Evolutionary conservation across 2,329 filamentous ascomycete genomes (phyloP), one percentile per base, ranked within the genome.

Genomic region (Fusarium nygamai): DNA sequence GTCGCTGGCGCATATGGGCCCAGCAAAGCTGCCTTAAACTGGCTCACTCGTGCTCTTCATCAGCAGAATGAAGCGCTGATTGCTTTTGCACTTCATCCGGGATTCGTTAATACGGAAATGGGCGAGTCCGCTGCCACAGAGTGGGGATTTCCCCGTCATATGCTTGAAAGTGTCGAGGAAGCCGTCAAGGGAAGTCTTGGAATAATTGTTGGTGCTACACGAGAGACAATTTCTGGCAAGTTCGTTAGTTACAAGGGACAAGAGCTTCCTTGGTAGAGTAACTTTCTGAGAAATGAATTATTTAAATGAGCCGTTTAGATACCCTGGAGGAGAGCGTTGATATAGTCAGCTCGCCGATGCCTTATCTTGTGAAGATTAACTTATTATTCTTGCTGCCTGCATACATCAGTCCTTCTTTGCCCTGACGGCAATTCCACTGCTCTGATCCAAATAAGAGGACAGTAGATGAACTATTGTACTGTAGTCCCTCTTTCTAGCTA

Each of bases 1-100:
- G 44, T 67, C 13, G 39, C 80, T 5, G 81, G 81, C 4, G 78
- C 82, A 1, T 84, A 84, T 50, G 82, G 81, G 0, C 78, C 82
- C 0, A 82, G 81, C 34, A 83, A 83, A 54, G 78, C 81, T 4
- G 81, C 81, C 1, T 62, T 80, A 3, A 83, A 84, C 61, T 84
- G 81, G 78, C 48, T 83, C 17, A 79, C 78, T 0, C 74, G 71
- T 16, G 78, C 80, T 1, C 63, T 82, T 1, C 80, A 83, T 36
- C 14, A 61, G 2, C 79, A 85, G 44, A 71, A 76, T 7, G 61
- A 71, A 13, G 64, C 64, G 0, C 63, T 83, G 5, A 53, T 82
- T 6, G 73, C 78, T 1, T 70, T 83, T 27, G 80, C 81, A 1
- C 69, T 83, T 4, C 83, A 85, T 66, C 84, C 84, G 3, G 83